These are phyloP conservation scores for Penicillium nucicola DNA, from an alignment of 495 filamentous ascomycete genomes.

Conservation along the genomic window DNA sequence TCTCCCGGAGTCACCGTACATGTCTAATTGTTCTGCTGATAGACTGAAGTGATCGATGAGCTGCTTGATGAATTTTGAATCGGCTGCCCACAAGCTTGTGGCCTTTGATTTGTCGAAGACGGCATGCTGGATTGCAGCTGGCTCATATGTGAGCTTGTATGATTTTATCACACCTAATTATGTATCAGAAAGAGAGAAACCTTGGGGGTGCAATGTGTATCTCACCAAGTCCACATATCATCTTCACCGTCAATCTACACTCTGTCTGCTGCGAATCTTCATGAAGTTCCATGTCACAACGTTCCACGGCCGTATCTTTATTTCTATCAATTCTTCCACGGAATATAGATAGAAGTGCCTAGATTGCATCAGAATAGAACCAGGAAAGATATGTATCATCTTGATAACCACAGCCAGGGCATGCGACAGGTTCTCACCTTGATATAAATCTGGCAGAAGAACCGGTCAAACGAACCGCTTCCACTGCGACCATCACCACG, in stretches of 20 bases:
- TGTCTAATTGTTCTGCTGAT: constrained; percentile 87
- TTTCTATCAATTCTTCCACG: constrained; percentile 64
- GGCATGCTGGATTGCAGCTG: constrained; percentile 76
- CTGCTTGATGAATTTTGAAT: constrained; percentile 71
- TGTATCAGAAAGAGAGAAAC: constrained; percentile 6
- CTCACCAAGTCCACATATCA: constrained; percentile 82
- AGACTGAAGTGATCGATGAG: constrained; percentile 89
- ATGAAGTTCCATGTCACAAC: constrained; percentile 80
- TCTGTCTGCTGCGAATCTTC: constrained; percentile 67
- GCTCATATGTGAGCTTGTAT: constrained; percentile 88
- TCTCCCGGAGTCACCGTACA: constrained; percentile 68
- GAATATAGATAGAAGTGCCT: constrained; percentile 76
- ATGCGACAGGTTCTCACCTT: constrained; percentile 43
- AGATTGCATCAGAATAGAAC: background rate
- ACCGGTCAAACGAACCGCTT: constrained; percentile 45
- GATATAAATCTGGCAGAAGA: constrained; percentile 71
- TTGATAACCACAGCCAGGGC: background rate
- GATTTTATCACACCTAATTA: constrained; percentile 77
- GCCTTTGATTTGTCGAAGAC: constrained; percentile 72
- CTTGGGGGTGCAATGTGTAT: background rate
- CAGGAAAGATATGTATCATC: background rate
- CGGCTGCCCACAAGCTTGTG: constrained; percentile 74
- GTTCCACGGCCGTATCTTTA: constrained; percentile 75
- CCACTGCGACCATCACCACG: constrained; percentile 7
- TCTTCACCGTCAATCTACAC: constrained; percentile 77